phyloP scores from a whole-genome alignment of 2,329 filamentous ascomycete species.

The Chaetothyriales sp. region DNA sequence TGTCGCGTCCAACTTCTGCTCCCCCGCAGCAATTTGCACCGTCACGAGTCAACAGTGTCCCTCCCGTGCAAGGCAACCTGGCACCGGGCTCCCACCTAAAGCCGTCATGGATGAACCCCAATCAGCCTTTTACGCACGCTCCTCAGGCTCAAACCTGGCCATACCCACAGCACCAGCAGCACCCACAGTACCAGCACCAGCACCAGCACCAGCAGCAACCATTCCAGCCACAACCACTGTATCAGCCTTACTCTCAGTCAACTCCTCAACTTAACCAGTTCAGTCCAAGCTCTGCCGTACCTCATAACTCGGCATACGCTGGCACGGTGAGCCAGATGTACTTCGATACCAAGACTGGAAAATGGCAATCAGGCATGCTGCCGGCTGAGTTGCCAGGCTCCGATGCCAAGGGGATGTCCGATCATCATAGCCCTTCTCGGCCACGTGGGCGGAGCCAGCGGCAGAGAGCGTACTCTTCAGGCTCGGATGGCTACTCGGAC shows the following conservation, averaged over 20 bases:
- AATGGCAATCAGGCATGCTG: conserved; percentile 5
- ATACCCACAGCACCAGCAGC: not conserved
- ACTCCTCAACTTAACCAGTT: not conserved
- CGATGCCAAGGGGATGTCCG: not conserved
- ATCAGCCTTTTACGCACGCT: not conserved
- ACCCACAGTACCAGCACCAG: not conserved
- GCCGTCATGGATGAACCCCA: not conserved
- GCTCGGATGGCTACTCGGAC: not conserved
- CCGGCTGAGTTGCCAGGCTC: conserved; percentile 4
- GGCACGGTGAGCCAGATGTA: conserved; percentile 1
- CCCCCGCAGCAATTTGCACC: conserved; percentile 2
- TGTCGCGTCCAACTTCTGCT: conserved; percentile 5
- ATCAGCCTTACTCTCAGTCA: not conserved
- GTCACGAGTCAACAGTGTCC: not conserved
- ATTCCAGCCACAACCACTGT: not conserved
- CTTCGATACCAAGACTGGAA: conserved; percentile 8
- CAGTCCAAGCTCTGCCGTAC: not conserved
- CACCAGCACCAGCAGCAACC: conserved; percentile 1
- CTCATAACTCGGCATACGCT: not conserved
- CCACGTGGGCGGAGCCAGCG: not conserved
- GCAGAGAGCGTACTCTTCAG: not conserved
- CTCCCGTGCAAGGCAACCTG: not conserved
- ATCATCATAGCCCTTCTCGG: not conserved
- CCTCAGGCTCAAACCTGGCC: not conserved
- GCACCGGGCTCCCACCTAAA: not conserved